These are phyloP conservation scores for Falciphora oryzae DNA, from an alignment of 2,329 filamentous ascomycete species.

Conservation along the genomic window DNA sequence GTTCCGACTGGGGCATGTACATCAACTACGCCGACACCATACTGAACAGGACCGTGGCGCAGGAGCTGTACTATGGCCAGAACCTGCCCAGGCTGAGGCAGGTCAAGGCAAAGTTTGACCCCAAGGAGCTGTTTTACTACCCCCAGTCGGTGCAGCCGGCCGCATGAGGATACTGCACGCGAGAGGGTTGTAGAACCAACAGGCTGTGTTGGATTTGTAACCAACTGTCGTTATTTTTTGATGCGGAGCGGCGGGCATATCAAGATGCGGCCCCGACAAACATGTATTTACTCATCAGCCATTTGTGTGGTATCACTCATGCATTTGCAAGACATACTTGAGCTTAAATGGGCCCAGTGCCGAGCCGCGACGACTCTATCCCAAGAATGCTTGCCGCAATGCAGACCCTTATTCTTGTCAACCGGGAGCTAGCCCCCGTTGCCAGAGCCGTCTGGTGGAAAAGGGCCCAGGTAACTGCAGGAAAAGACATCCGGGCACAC, in stretches of 20 bases:
- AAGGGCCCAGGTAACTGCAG: neutral
- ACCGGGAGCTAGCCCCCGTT: neutral
- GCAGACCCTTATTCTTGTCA: neutral
- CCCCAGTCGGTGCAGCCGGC: conserved; percentile 26
- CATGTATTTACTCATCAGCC: neutral
- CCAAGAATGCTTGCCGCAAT: neutral
- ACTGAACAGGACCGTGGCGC: conserved; percentile 37
- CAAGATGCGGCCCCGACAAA: neutral
- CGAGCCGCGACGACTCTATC: too few relatives aligned
- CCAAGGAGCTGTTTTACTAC: conserved; percentile 35
- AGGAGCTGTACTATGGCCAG: conserved; percentile 41
- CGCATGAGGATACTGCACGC: conserved; percentile 10
- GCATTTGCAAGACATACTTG: neutral
- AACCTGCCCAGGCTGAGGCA: conserved; percentile 30
- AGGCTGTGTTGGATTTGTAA: neutral
- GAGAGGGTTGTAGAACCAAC: neutral
- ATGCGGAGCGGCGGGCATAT: neutral
- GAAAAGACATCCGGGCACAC: neutral
- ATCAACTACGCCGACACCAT: conserved; percentile 48
- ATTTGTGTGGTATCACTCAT: too few relatives aligned
- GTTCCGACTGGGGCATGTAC: conserved; percentile 41
- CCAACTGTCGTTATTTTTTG: neutral
- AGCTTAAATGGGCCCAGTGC: too few relatives aligned
- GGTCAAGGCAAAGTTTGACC: conserved; percentile 35
- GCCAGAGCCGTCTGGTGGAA: neutral